Conservation (phyloP, 2,329 filamentous ascomycete species). For the Diaporthe ilicicola region DNA sequence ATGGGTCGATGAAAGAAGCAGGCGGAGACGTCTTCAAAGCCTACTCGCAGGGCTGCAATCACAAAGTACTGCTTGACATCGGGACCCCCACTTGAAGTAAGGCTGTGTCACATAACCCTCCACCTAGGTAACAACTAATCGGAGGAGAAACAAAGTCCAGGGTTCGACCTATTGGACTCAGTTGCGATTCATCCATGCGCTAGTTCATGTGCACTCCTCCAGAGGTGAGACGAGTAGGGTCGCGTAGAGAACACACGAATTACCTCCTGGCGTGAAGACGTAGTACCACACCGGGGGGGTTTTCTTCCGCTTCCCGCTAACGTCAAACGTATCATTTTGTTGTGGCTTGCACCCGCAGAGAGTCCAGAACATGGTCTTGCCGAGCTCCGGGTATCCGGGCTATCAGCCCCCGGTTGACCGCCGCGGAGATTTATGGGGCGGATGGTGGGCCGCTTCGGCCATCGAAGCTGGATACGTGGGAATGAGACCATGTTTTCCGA, state of each 20-base stretch:
- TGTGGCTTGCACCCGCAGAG: neutral
- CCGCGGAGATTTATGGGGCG: neutral
- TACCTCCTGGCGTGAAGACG: neutral
- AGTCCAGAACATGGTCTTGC: neutral
- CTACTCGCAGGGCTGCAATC: neutral
- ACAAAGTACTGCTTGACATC: neutral
- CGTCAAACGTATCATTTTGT: too few species aligned
- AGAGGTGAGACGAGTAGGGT: neutral
- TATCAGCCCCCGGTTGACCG: neutral
- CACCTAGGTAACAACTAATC: too few species aligned
- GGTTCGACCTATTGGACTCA: accelerated
- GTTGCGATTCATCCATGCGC: neutral
- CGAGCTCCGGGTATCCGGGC: neutral
- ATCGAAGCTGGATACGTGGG: neutral
- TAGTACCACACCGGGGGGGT: neutral
- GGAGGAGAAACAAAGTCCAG: neutral
- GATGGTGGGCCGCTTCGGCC: neutral
- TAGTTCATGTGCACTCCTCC: neutral
- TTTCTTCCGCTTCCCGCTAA: too few species aligned
- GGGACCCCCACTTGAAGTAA: neutral
- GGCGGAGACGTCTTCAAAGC: neutral
- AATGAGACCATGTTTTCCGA: neutral
- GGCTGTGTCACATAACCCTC: too few species aligned
- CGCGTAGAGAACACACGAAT: neutral
- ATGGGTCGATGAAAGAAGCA: neutral